Base-by-base conservation (phyloP, 2,329 filamentous ascomycete species). In the Thelonectria olida region DNA sequence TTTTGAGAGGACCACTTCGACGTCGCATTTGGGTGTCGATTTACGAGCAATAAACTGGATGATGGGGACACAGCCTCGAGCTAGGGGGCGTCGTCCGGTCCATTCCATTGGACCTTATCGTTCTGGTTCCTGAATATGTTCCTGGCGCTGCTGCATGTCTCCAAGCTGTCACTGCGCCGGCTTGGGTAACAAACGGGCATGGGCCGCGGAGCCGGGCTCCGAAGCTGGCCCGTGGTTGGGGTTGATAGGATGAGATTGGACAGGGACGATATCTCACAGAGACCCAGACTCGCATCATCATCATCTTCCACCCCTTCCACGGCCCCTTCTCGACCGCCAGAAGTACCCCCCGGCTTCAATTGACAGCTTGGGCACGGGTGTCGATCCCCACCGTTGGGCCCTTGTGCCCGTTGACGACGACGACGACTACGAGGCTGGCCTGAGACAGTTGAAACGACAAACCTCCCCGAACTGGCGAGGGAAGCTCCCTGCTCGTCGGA, bases 311-410 rank as follows among this genome's bases (percentile, higher is more conserved):
- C 17, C 51, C 27, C 10, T 20, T 4, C 25, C 36, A 2, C 25
- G n/a, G n/a, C 22, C 25, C 20, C 39, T 23, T 17, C 25, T 36
- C 20, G 31, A 49, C 19, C 41, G 36, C 42, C 41, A 50, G 44
- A 23, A 38, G 7, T 15, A 31, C 54, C 36, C 54, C 44, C 50
- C 39, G 25, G 27, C 34, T 9, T 17, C 42, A 44, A 56, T 55
- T 67, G 65, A 66, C 66, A 67, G 65, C 65, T 67, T 60, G 65
- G 22, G 49, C 23, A 55, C 55, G 19, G 49, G 51, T 22, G 22
- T 44, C 51, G 23, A 50, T 51, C 45, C 53, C 50, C 53, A 25
- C 41, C 25, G 45, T 27, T 50, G 56, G 42, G 47, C 54, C 44
- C 38, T 28, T 42, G 50, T 23, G 28, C 34, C 15, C 15, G 31